phyloP scores from a whole-genome alignment of 345 rosid genomes.

The Eucalyptus urophylla region DNA sequence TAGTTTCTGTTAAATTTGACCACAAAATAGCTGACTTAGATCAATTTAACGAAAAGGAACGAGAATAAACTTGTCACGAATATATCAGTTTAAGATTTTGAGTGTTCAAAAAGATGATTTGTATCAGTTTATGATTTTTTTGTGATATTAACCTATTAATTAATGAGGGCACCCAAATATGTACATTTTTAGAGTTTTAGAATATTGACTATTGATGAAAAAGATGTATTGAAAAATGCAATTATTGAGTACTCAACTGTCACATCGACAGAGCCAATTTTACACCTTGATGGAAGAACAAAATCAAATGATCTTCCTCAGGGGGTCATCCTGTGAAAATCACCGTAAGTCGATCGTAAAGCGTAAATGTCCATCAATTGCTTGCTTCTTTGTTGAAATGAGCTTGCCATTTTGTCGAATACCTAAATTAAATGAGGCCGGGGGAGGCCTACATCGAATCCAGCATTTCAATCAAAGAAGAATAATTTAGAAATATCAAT shows the following conservation, averaged over 20 bases:
- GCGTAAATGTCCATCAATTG: not conserved
- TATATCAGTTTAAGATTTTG: accelerated
- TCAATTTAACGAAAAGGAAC: too few relatives aligned
- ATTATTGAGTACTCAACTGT: accelerated
- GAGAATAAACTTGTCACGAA: accelerated
- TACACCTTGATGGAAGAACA: not conserved
- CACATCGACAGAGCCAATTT: not conserved
- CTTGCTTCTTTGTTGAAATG: not conserved
- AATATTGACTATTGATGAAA: not conserved
- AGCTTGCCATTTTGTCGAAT: not conserved
- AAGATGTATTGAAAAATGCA: not conserved
- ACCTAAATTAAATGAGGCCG: not conserved
- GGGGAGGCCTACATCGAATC: not conserved
- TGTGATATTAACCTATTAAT: not conserved
- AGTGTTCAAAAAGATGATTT: too few relatives aligned
- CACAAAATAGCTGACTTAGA: too few relatives aligned
- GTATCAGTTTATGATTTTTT: too few relatives aligned
- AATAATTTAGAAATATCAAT: too few relatives aligned
- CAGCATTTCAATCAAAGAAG: not conserved
- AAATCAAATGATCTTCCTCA: not conserved
- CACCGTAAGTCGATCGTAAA: accelerated
- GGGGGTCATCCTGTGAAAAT: accelerated
- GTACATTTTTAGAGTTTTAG: not conserved
- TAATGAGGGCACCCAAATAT: accelerated
- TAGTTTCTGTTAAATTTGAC: too few relatives aligned